These are phyloP conservation scores for Neurospora sp. DNA, from an alignment of 495 filamentous ascomycete genomes.

Conservation along the genomic window DNA sequence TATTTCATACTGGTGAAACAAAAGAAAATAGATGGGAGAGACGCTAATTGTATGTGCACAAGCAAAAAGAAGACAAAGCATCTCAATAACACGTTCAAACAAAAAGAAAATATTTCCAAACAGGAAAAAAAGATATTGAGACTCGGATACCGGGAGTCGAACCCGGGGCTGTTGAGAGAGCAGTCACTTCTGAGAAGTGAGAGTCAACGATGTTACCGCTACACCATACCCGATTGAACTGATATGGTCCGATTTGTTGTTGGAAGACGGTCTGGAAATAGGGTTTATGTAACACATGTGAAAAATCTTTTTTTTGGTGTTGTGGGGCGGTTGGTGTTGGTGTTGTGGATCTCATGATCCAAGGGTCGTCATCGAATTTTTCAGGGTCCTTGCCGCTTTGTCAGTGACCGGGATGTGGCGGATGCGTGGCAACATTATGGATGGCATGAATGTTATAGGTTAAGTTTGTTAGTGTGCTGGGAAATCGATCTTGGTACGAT, in stretches of 20 bases:
- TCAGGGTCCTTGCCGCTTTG: not conserved
- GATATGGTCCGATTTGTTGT: not conserved
- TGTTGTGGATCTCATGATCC: not conserved
- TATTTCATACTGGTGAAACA: no score
- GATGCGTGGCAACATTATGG: not conserved
- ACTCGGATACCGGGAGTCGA: not conserved
- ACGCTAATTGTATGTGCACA: no score
- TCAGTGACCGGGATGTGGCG: not conserved
- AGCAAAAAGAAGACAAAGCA: not conserved
- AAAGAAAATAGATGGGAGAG: no score
- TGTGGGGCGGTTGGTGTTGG: not conserved
- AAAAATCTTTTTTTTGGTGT: not conserved
- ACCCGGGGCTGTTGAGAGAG: not conserved
- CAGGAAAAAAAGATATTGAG: not conserved
- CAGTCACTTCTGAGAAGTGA: not conserved
- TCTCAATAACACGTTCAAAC: not conserved
- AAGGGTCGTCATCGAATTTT: not conserved
- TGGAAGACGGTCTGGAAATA: accelerated
- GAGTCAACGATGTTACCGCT: not conserved
- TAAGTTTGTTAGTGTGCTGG: not conserved
- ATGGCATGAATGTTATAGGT: not conserved
- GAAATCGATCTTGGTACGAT: not conserved
- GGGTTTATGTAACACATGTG: not conserved
- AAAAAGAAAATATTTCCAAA: not conserved
- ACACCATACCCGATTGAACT: not conserved